Base-by-base conservation (phyloP, 176 grass and related monocot species). In the Elaeis guineensis region DNA sequence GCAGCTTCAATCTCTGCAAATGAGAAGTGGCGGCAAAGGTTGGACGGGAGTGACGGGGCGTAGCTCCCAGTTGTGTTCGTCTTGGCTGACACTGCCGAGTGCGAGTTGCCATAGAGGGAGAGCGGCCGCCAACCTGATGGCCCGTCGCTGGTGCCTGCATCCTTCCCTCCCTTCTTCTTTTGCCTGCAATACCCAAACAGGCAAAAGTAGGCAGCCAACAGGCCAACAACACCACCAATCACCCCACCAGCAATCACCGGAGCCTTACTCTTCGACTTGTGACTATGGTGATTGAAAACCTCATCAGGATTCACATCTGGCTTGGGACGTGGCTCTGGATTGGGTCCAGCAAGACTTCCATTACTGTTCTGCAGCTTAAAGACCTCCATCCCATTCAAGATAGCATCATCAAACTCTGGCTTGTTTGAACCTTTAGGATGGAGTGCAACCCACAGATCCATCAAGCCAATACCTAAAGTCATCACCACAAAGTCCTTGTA, bases 11-110 rank as follows among this genome's bases (percentile, higher is more conserved):
- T 90, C 80, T 90, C 86, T 4, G 77, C 83, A 51, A 95, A 86
- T 26, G 90, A 86, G 77, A 95, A 95, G 66, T 90, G 83, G 4
- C 90, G 90, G 64, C 90, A 95, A 22, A 95, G 67, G 66, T 95
- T 90, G 44, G 90, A 89, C 25, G 86, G 90, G 67, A 95, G 79
- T 35, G 86, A 90, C n/a, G 86, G 86, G 54, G 83, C 79, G 65
- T 84, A 76, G 69, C 82, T 83, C 58, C 90, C 83, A 0, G 90
- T 89, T 5, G 83, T 86, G 52, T 92, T 82, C 2, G 90, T 90
- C 71, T 84, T 90, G 54, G 71, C 72, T 6, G 83, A 89, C 49
- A 70, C 66, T 4, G 69, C 80, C 52, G 90, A 73, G 62, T 95
- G 90, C 39, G 85, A 83, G 53, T 95, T 80, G 55, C 90, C 90